A percentile compares a stretch with the other conserved stretches of the same genome.
Evolutionary conservation across 2,329 filamentous ascomycete genomes (phyloP).

Genomic region (Lachnellula subtilissima): DNA sequence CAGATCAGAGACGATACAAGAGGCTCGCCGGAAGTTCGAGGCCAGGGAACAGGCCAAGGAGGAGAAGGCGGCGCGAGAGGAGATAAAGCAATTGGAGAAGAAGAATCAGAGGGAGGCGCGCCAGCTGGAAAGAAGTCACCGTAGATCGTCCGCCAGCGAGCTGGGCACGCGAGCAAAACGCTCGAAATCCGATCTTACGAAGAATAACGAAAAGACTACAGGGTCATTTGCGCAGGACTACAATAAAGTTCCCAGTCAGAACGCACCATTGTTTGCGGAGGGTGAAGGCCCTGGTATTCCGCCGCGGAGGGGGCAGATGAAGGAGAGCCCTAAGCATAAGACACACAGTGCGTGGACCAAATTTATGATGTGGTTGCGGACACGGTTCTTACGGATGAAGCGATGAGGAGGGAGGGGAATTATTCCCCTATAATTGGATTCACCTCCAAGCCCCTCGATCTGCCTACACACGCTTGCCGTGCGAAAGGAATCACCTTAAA

Average conservation of each 20-base stretch:
- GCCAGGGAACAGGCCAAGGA: constrained; percentile 58
- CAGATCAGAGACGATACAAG: constrained; percentile 53
- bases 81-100: constrained; percentile 54
- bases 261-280: constrained; percentile 4
- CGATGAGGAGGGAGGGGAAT: background rate
- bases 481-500: background rate
- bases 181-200: constrained; percentile 34
- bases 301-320: background rate
- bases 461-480: background rate
- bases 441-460: background rate
- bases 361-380: constrained; percentile 61
- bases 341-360: constrained; percentile 59
- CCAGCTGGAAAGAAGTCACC: constrained; percentile 40
- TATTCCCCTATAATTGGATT: background rate
- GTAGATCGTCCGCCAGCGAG: constrained; percentile 32
- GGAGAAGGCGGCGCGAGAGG: constrained; percentile 56
- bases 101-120: constrained; percentile 53
- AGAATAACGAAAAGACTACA: constrained; percentile 22
- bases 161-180: constrained; percentile 35
- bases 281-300: background rate
- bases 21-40: constrained; percentile 58
- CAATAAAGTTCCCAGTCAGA: constrained; percentile 9
- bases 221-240: constrained; percentile 20
- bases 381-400: constrained; percentile 44
- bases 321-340: constrained; percentile 44